Evolutionary conservation across 2,329 filamentous ascomycete species (phyloP), one percentile per base, ranked within the genome.

Genomic region (Parafenestella ontariensis): DNA sequence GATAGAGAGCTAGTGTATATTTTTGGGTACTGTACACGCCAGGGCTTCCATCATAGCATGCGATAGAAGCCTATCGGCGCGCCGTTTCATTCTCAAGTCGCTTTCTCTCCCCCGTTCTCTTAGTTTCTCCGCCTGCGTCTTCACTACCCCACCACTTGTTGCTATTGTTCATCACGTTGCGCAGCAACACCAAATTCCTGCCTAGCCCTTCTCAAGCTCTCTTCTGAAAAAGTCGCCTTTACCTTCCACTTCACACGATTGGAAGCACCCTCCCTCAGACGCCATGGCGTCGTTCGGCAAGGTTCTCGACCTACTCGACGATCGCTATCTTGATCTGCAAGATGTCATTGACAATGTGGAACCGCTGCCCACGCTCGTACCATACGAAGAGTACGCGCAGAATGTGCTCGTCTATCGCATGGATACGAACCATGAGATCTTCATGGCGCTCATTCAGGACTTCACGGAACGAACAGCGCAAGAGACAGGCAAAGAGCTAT

Each of bases 331-430:
- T 40, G 52, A 67, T 8, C 39, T 72, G 42, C 68, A 71, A 36
- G 72, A 75, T 48, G 68, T 75, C 39, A 21, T 51, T 17, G 71
- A 69, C 56, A 68, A 69, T 44, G 64, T 70, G 40, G 60, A 67
- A 20, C 69, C 64, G 36, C 60, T 69, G 10, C 71, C 71, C 8
- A 66, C 51, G 8, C 68, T 74, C 15, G 62, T 73, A 17, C 70
- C 70, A 3, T 71, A 73, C 46, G 62, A 71, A 8, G 48, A 68
- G 3, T 75, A 73, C 56, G 33, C 24, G 7, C 40, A 64, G 7
- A 61, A 52, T 46, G 58, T 69, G 3, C 28, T 69, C 5, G 60
- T 69, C 1, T 74, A 74, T 46, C 65, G 59, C 33, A 69, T 72
- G 55, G 61, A 71, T 17, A 58, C 53, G 3, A 43, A 51, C n/a